These are phyloP conservation scores for Marsdenia floribunda DNA, from an alignment of 257 asterid species.

Conservation along the genomic window DNA sequence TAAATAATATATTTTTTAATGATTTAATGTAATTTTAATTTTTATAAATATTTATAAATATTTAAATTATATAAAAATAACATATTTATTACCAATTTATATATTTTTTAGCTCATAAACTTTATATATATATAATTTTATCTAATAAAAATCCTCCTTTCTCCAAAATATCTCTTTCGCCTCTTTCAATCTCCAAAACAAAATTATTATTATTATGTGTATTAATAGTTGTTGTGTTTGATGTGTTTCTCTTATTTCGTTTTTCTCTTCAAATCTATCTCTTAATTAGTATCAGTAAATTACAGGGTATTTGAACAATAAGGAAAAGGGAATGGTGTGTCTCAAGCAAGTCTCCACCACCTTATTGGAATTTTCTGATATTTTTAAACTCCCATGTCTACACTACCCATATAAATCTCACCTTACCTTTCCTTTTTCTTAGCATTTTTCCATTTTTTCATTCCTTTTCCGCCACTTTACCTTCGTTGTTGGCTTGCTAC, in stretches of 20 bases:
- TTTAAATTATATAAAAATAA: no score
- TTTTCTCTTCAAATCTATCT: not conserved
- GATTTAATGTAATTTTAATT: no score
- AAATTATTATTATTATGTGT: not conserved
- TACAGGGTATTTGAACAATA: constrained; percentile 13
- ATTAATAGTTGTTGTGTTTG: no score
- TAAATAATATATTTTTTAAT: no score
- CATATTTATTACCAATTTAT: no score
- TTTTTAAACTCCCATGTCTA: constrained; percentile 25
- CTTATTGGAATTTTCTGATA: constrained; percentile 26
- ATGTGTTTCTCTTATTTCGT: not conserved
- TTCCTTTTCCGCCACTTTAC: not conserved
- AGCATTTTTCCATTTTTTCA: constrained; percentile 16
- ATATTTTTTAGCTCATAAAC: no score
- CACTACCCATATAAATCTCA: constrained; percentile 41
- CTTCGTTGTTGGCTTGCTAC: no score
- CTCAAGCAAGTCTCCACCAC: constrained; percentile 45
- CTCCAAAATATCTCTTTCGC: not conserved
- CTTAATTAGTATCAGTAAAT: no score
- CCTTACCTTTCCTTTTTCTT: constrained; percentile 17
- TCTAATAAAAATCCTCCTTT: not conserved
- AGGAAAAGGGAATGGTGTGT: constrained; percentile 18
- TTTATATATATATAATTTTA: no score
- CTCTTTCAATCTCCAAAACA: not conserved
- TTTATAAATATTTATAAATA: no score